These are phyloP conservation scores for Leishmania lainsoni DNA, from an alignment of 208 protist genomes.

Conservation along the genomic window DNA sequence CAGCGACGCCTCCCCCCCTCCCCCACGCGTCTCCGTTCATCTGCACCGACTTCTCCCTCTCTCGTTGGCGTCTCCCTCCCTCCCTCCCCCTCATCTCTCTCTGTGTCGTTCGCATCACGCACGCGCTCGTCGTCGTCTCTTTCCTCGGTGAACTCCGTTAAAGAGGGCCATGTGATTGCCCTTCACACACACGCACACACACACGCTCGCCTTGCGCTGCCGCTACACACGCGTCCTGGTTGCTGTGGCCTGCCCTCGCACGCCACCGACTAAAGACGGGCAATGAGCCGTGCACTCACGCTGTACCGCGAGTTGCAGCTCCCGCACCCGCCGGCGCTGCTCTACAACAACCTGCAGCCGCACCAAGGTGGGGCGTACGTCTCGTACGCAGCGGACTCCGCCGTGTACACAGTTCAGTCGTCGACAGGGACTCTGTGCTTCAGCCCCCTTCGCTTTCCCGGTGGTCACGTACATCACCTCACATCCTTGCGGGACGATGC, in stretches of 20 bases:
- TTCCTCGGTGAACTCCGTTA: not conserved
- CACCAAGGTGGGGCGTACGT: constrained; percentile 23
- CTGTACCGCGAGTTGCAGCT: constrained; percentile 15
- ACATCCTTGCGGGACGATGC: constrained; percentile 10
- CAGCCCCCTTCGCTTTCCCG: constrained; percentile 12
- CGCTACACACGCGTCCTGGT: not conserved
- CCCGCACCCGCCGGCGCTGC: constrained; percentile 29
- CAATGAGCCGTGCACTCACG: constrained; percentile 5
- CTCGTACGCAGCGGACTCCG: constrained; percentile 29
- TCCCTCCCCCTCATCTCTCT: not conserved
- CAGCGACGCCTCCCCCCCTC: not conserved
- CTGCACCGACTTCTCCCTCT: not conserved
- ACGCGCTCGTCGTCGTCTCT: not conserved
- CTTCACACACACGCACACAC: not conserved
- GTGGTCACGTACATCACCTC: constrained; percentile 6
- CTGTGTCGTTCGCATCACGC: not conserved
- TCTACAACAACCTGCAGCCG: constrained; percentile 54
- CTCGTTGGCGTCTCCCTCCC: not conserved
- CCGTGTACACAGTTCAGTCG: constrained; percentile 31
- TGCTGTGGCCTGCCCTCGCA: not conserved
- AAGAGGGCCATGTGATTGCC: not conserved
- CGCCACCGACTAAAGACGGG: not conserved
- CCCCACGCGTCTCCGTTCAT: not conserved
- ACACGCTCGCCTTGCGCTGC: not conserved
- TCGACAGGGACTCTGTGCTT: constrained; percentile 29